Evolutionary conservation across 1,139 yeast species (phyloP), one percentile per base, ranked within the genome.

Genomic region (Suhomyces bribrorum): DNA sequence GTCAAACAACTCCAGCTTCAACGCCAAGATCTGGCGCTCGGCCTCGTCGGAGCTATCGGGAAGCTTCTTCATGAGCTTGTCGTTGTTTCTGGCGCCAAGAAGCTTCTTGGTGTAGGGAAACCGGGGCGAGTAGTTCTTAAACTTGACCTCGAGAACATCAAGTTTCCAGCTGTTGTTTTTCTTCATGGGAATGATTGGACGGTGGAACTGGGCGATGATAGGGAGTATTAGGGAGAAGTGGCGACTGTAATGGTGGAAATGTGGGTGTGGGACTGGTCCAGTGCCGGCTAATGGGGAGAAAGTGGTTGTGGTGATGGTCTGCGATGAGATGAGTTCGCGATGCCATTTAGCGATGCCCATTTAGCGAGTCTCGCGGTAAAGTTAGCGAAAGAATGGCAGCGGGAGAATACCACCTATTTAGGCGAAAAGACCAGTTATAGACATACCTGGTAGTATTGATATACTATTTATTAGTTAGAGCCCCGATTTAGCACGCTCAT

Each of bases 21-120:
- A 55, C 2, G 64, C 63, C n/a, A 54, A 44, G 14, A 82, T 73
- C 52, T 73, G 71, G 9, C 49, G 47, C 12, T 53, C 48, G 1
- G 85, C 79, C 5, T 73, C 77, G 17, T 64, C 66, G 33, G 59
- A 55, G 3, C 64, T 48, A 14, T 58, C 45, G 2, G 77, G 76
- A 15, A 72, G 53, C 43, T 64, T 69, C 41, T 68, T 69, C 40
- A 78, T 52, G 22, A 78, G 53, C 44, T 75, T 69, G 29, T 60
- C 52, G 54, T 62, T 75, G 47, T 71, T 78, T 52, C 66, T 69
- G 16, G 81, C 78, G 35, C 61, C 61, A 43, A 75, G 62, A 31
- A 76, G 59, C 52, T 71, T 73, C 40, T 66, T 69, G 2, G 88
- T 81, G 41, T 70, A 70, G 1, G 71, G 67, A 49, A 74, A 79